phyloP scores from a whole-genome alignment of 2,329 filamentous ascomycete species.

The Rachicladosporium sp. region DNA sequence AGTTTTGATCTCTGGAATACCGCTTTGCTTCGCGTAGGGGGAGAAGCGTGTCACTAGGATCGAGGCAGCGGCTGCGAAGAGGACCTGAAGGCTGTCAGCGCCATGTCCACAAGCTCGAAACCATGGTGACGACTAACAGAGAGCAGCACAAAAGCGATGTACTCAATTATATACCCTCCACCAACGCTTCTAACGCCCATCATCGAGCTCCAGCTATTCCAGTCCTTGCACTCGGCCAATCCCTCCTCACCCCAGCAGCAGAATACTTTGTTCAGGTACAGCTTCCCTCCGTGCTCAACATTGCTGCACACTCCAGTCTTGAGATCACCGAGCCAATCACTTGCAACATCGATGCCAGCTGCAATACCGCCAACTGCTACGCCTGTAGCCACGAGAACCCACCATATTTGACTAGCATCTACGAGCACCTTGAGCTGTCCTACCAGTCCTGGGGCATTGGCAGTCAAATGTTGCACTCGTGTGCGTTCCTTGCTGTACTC shows the following conservation, averaged over 20 bases:
- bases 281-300: slow-evolving; percentile 57
- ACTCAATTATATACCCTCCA: slow-evolving; percentile 73
- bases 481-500: slow-evolving; percentile 95
- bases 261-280: slow-evolving; percentile 83
- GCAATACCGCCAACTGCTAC: slow-evolving; percentile 73
- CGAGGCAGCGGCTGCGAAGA: slow-evolving; percentile 67
- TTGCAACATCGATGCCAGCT: slow-evolving; percentile 77
- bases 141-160: slow-evolving; percentile 73
- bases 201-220: slow-evolving; percentile 73
- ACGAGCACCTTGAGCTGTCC: slow-evolving; percentile 61
- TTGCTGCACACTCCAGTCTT: slow-evolving; percentile 81
- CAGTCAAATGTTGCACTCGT: slow-evolving; percentile 63
- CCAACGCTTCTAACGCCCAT: slow-evolving; percentile 52
- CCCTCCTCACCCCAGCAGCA: slow-evolving; percentile 85
- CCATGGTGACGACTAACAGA: slow-evolving; percentile 47
- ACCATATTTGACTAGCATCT: slow-evolving; percentile 85
- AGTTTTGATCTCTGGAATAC: slow-evolving; percentile 96
- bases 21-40: slow-evolving; percentile 81
- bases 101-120: neutral
- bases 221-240: slow-evolving; percentile 70
- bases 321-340: slow-evolving; percentile 85
- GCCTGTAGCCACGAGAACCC: slow-evolving; percentile 75
- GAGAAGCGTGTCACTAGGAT: slow-evolving; percentile 74
- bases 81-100: slow-evolving; percentile 40
- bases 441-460: slow-evolving; percentile 55